Evolutionary conservation across 495 filamentous ascomycete genomes (phyloP).

Genomic region (Peziza echinospora): DNA sequence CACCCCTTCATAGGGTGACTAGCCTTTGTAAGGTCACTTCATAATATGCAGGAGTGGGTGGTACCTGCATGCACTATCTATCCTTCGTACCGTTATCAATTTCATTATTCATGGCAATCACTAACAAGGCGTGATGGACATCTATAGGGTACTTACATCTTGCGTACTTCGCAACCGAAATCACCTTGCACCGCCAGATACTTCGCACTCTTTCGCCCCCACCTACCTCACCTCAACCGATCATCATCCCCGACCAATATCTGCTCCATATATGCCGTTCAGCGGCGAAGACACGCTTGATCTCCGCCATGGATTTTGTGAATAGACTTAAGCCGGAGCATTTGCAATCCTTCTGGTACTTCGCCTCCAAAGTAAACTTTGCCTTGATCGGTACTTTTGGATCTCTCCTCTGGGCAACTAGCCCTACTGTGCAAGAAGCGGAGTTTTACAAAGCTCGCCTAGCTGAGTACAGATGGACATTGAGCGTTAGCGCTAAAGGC

Average conservation of each 20-base stretch:
- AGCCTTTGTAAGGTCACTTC: background rate
- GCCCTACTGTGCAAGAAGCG: slow-evolving; percentile 64
- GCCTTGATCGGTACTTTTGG: slow-evolving; percentile 66
- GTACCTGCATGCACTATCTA: background rate
- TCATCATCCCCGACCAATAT: slow-evolving; percentile 36
- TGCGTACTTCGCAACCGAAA: slow-evolving; percentile 65
- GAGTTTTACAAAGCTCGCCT: slow-evolving; percentile 83
- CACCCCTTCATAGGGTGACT: no score
- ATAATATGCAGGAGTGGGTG: background rate
- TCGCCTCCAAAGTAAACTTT: slow-evolving; percentile 60
- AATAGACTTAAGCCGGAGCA: slow-evolving; percentile 51
- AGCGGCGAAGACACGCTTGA: slow-evolving; percentile 59
- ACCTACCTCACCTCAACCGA: slow-evolving; percentile 12
- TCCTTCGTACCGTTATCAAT: background rate
- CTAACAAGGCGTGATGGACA: slow-evolving; percentile 27
- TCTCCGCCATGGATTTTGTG: slow-evolving; percentile 60
- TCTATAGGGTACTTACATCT: slow-evolving; percentile 58
- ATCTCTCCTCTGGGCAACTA: slow-evolving; percentile 59
- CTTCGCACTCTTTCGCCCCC: slow-evolving; percentile 42
- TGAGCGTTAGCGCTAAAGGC: slow-evolving; percentile 62
- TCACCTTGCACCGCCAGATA: slow-evolving; percentile 65
- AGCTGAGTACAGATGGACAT: slow-evolving; percentile 82
- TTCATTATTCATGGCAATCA: slow-evolving; percentile 6
- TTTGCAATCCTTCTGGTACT: slow-evolving; percentile 59
- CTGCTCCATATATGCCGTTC: slow-evolving; percentile 87